Percentiles rank a stretch among this genome's conserved stretches.
These are phyloP conservation scores for Neurospora discreta DNA, from an alignment of 495 filamentous ascomycete genomes.

Conservation along the genomic window DNA sequence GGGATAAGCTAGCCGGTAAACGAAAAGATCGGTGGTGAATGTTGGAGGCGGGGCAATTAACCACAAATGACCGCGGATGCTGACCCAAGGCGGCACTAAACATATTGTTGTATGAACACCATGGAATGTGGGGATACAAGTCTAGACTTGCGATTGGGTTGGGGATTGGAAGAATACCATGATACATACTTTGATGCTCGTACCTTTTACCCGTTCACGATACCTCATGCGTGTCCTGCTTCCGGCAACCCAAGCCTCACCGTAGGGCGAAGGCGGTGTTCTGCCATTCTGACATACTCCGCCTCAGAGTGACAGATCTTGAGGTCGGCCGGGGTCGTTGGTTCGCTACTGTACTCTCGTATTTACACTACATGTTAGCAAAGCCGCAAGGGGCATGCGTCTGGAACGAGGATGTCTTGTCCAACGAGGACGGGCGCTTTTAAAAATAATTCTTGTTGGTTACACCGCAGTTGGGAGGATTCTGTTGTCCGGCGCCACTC, in stretches of 20 bases:
- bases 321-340: neutral
- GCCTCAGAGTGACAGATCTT: neutral
- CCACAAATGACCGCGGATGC: neutral
- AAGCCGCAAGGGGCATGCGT: neutral
- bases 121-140: neutral
- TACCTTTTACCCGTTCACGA: neutral
- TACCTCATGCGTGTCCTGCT: neutral
- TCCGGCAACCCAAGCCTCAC: neutral
- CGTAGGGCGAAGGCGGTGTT: neutral
- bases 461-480: neutral
- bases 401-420: neutral
- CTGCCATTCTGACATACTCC: neutral
- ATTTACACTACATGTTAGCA: neutral
- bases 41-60: neutral
- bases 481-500: neutral
- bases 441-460: neutral
- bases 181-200: neutral
- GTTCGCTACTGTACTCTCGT: neutral
- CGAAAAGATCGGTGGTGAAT: neutral
- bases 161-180: neutral
- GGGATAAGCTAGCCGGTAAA: neutral
- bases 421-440: neutral
- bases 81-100: neutral
- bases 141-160: neutral
- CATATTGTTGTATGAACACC: neutral